These are phyloP conservation scores for Marchantia polymorpha DNA, from an alignment of 225 moss, liverwort and hornwort species.

Conservation along the genomic window DNA sequence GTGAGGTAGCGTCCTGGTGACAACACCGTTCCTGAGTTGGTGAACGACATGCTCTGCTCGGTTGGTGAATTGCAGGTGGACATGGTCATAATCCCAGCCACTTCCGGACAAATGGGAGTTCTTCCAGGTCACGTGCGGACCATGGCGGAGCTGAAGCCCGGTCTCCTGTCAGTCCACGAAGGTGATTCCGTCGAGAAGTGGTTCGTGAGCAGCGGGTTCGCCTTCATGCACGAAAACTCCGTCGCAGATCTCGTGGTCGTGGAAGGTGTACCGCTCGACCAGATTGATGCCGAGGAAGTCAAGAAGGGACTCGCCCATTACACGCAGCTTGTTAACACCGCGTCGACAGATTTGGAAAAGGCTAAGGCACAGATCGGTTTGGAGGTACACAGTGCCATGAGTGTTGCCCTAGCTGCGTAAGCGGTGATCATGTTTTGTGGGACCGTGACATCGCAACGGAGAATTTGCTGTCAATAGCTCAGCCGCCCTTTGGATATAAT, in stretches of 20 bases:
- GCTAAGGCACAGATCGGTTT: constrained; percentile 51
- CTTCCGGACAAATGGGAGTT: constrained; percentile 81
- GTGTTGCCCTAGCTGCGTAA: constrained; percentile 20
- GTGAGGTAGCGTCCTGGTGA: neutral
- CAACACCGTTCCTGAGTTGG: neutral
- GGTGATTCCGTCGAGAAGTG: constrained; percentile 55
- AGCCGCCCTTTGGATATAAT: neutral
- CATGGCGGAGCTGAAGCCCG: constrained; percentile 76
- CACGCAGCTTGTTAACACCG: constrained; percentile 54
- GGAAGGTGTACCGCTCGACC: constrained; percentile 69
- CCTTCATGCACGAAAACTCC: constrained; percentile 73
- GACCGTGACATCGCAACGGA: neutral
- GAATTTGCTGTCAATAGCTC: neutral
- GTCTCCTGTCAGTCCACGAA: constrained; percentile 68
- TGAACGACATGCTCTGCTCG: neutral
- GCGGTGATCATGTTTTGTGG: neutral
- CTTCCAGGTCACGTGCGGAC: constrained; percentile 84
- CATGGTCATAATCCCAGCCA: constrained; percentile 75
- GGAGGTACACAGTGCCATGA: constrained; percentile 46
- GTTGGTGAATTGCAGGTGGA: constrained; percentile 54
- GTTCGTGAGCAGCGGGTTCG: constrained; percentile 90
- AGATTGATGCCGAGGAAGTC: constrained; percentile 73
- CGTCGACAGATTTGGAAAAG: constrained; percentile 75
- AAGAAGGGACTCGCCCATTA: constrained; percentile 65
- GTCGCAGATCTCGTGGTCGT: constrained; percentile 60